phyloP scores from a whole-genome alignment of 2,329 filamentous ascomycete genomes.

The Alternaria triticina region DNA sequence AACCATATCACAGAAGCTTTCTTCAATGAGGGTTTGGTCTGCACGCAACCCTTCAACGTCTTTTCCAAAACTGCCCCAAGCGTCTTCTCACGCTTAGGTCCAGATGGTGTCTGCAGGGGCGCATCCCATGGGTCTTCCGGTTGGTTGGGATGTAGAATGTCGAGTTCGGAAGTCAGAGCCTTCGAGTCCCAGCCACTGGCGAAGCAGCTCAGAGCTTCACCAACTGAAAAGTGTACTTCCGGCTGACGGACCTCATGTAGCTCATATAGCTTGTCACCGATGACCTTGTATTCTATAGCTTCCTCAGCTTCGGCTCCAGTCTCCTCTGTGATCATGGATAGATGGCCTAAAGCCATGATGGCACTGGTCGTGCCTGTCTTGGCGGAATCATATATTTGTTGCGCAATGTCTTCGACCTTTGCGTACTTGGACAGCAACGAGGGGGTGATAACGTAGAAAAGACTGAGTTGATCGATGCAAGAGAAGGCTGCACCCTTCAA shows the following conservation, averaged over 20 bases:
- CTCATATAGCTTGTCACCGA: constrained; percentile 73
- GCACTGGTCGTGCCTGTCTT: constrained; percentile 84
- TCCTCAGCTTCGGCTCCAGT: constrained; percentile 44
- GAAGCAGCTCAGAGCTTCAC: constrained; percentile 82
- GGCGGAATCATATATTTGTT: constrained; percentile 70
- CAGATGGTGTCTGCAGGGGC: constrained; percentile 35
- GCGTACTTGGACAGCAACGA: constrained; percentile 40
- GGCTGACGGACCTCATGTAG: constrained; percentile 85
- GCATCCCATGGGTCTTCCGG: constrained; percentile 40
- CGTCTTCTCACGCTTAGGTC: constrained; percentile 52
- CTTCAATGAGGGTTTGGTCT: constrained; percentile 85
- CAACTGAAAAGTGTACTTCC: constrained; percentile 88
- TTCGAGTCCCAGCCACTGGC: constrained; percentile 84
- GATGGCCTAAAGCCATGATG: constrained; percentile 78
- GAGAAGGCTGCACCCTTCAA: constrained; percentile 64
- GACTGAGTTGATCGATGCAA: constrained; percentile 66
- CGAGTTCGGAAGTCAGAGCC: constrained; percentile 74
- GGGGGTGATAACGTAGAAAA: constrained; percentile 63
- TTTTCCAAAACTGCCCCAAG: constrained; percentile 68
- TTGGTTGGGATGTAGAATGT: constrained; percentile 67
- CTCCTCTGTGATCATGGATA: constrained; percentile 68
- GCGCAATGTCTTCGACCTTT: constrained; percentile 59
- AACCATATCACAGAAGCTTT: constrained; percentile 97
- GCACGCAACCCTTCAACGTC: constrained; percentile 77
- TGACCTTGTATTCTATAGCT: constrained; percentile 53